Evolutionary conservation across 2,329 filamentous ascomycete species (phyloP).

Genomic region (Phialophora macrospora): DNA sequence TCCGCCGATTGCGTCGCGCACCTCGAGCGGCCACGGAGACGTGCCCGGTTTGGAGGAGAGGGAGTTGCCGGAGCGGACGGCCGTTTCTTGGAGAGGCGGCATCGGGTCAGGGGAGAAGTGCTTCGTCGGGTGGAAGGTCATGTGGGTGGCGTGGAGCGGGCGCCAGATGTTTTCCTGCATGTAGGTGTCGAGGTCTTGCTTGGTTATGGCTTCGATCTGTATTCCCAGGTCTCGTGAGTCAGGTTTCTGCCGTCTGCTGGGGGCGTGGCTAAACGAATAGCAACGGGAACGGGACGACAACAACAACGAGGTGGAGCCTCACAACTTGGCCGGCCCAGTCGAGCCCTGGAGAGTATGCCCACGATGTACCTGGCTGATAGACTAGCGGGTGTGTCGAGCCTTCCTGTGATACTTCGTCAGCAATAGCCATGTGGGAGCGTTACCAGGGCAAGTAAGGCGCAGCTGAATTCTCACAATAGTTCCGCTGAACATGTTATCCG

Average conservation of each 20-base stretch:
- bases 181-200: slow-evolving; percentile 48
- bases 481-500: slow-evolving; percentile 39
- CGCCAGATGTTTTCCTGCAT: slow-evolving; percentile 53
- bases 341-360: slow-evolving; percentile 56
- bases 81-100: slow-evolving; percentile 41
- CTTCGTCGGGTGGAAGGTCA: slow-evolving; percentile 51
- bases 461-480: slow-evolving; percentile 33
- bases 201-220: slow-evolving; percentile 51
- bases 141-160: slow-evolving; percentile 53
- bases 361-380: slow-evolving; percentile 57
- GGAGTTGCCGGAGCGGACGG: slow-evolving; percentile 14
- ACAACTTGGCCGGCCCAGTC: slow-evolving; percentile 62
- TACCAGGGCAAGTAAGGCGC: background rate
- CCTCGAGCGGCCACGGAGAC: slow-evolving; percentile 47
- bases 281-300: background rate
- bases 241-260: background rate
- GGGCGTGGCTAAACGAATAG: background rate
- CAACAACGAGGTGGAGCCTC: background rate
- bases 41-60: slow-evolving; percentile 44
- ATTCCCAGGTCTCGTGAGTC: too few relatives aligned
- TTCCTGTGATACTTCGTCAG: slow-evolving; percentile 6
- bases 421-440: background rate
- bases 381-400: slow-evolving; percentile 55
- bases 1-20: slow-evolving; percentile 34
- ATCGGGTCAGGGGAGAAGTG: slow-evolving; percentile 14